Evolutionary conservation across 169 alveolate genomes (phyloP).

Genomic region (Eimeria praecox): DNA sequence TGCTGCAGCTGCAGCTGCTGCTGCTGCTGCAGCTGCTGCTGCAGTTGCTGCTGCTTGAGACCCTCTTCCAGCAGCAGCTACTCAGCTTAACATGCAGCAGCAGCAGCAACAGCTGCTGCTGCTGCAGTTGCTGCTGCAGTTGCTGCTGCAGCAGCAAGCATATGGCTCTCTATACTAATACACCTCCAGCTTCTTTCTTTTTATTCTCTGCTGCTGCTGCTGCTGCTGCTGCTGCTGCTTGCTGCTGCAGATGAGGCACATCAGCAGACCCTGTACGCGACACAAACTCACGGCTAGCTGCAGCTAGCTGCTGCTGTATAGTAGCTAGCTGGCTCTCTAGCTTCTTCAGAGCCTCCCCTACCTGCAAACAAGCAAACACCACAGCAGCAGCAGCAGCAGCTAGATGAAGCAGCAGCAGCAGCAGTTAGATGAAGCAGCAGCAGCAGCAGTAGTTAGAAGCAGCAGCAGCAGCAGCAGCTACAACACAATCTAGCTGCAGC

Average conservation of each 20-base stretch:
- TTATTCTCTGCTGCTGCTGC: neutral
- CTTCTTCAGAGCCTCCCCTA: neutral
- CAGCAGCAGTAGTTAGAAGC: neutral
- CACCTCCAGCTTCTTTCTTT: neutral
- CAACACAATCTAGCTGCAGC: too few species aligned
- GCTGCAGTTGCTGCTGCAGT: neutral
- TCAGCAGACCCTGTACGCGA: neutral
- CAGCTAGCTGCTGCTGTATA: neutral
- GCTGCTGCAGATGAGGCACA: slow-evolving; percentile 12
- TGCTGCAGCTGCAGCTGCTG: slow-evolving; percentile 6
- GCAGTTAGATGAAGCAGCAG: neutral
- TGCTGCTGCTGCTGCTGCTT: neutral
- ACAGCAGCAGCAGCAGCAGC: slow-evolving; percentile 33
- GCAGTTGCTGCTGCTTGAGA: neutral
- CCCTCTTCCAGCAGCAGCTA: neutral
- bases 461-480: slow-evolving; percentile 1
- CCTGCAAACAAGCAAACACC: too few species aligned
- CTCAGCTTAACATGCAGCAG: neutral
- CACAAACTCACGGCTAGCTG: neutral
- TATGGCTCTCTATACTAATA: neutral
- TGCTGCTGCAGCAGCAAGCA: slow-evolving; percentile 7
- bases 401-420: slow-evolving; percentile 19
- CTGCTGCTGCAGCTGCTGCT: neutral
- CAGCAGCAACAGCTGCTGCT: too few species aligned
- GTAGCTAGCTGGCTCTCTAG: neutral